These are phyloP conservation scores for Aspergillus phoenicis DNA, from an alignment of 2,329 filamentous ascomycete genomes.

Conservation along the genomic window DNA sequence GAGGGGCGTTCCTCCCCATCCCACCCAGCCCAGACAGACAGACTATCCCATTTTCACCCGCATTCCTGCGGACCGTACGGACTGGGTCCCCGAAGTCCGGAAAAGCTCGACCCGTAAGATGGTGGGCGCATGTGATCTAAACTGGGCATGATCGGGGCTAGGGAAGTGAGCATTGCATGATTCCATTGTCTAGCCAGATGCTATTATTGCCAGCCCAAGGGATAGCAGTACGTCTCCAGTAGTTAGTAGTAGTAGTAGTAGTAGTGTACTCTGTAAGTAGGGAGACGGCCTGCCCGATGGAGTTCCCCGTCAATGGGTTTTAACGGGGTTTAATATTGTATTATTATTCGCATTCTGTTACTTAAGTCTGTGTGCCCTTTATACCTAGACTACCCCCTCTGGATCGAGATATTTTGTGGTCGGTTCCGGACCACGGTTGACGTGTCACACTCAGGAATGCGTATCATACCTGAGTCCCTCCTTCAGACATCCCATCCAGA, in stretches of 20 bases:
- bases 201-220: background rate
- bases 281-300: no score
- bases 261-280: no score
- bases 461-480: constrained; percentile 7
- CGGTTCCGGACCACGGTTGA: constrained; percentile 20
- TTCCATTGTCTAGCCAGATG: background rate
- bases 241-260: no score
- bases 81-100: constrained; percentile 9
- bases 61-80: constrained; percentile 5
- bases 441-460: constrained; percentile 18
- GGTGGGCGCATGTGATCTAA: constrained; percentile 13
- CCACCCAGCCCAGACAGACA: background rate
- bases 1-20: no score
- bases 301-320: no score
- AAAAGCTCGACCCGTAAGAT: constrained; percentile 8
- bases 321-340: no score
- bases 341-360: no score
- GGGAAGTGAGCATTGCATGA: constrained; percentile 5
- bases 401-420: constrained; percentile 11
- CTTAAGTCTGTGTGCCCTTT: background rate
- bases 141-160: background rate
- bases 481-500: background rate
- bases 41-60: background rate
- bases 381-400: no score
- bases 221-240: no score